Evolutionary conservation across 139 green algal genomes (phyloP).

Genomic region (Micromonas commoda): DNA sequence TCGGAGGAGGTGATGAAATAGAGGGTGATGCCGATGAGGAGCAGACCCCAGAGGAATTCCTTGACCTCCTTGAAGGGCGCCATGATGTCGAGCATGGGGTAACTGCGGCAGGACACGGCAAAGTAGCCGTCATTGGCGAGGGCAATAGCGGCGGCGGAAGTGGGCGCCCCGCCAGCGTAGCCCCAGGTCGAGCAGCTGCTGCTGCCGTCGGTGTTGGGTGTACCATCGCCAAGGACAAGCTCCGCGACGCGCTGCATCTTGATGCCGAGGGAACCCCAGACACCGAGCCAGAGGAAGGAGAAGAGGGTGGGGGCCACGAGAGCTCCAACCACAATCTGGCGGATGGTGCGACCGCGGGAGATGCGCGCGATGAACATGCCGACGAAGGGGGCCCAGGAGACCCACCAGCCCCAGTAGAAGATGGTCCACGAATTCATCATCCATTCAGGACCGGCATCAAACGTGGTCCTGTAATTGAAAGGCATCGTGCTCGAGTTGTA

Average conservation of each 20-base stretch:
- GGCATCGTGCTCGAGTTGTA: not conserved
- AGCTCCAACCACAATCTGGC: slow-evolving; percentile 28
- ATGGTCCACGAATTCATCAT: slow-evolving; percentile 37
- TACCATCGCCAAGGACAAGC: slow-evolving; percentile 8
- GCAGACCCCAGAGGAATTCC: slow-evolving; percentile 6
- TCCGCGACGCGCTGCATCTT: slow-evolving; percentile 35
- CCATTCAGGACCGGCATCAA: not conserved
- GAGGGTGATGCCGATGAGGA: slow-evolving; percentile 26
- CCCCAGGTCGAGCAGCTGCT: not conserved
- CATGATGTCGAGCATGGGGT: slow-evolving; percentile 31
- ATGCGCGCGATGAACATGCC: slow-evolving; percentile 44
- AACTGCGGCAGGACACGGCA: slow-evolving; percentile 22
- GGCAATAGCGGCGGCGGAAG: not conserved
- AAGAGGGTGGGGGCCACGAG: slow-evolving; percentile 32
- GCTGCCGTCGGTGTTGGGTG: not conserved
- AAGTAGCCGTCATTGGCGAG: slow-evolving; percentile 25
- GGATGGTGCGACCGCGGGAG: slow-evolving; percentile 34
- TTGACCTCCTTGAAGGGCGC: slow-evolving; percentile 16
- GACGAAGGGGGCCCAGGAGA: slow-evolving; percentile 40
- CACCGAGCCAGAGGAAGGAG: slow-evolving; percentile 33
- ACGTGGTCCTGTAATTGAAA: not conserved
- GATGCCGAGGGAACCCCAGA: slow-evolving; percentile 34
- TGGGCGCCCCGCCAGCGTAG: not conserved
- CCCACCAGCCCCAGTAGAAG: slow-evolving; percentile 46
- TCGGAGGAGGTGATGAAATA: slow-evolving; percentile 43